A percentile compares a stretch with the other conserved stretches of the same genome.
These are phyloP conservation scores for Plasmodium falciparum DNA, from an alignment of 169 alveolate species.

Conservation along the genomic window DNA sequence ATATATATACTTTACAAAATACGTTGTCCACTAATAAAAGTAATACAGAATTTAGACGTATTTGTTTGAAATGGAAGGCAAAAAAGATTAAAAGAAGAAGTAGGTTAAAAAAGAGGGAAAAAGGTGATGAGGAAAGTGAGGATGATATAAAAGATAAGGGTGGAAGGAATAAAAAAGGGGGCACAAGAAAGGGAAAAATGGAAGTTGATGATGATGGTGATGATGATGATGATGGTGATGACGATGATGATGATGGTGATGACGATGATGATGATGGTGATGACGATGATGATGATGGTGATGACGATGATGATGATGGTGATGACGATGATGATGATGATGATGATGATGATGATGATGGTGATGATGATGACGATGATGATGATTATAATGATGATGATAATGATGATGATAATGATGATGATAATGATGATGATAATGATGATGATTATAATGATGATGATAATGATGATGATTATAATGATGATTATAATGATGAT, in stretches of 20 bases:
- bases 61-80: constrained; percentile 49
- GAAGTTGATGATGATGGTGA: background rate
- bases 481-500: background rate
- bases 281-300: too few relatives aligned
- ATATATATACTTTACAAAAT: constrained; percentile 36
- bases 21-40: constrained; percentile 27
- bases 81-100: constrained; percentile 29
- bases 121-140: constrained; percentile 2
- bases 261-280: background rate
- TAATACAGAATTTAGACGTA: constrained; percentile 49
- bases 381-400: background rate
- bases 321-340: too few relatives aligned
- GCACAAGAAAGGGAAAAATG: background rate
- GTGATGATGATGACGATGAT: too few relatives aligned
- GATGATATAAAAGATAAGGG: constrained; percentile 4
- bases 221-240: background rate
- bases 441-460: background rate
- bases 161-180: constrained; percentile 5
- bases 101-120: constrained; percentile 8
- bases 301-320: too few relatives aligned
- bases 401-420: background rate
- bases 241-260: background rate
- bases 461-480: too few relatives aligned
- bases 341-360: background rate
- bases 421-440: too few relatives aligned